These are phyloP conservation scores for Blastobotrys indianensis DNA, from an alignment of 1,139 yeast genomes.

Conservation along the genomic window DNA sequence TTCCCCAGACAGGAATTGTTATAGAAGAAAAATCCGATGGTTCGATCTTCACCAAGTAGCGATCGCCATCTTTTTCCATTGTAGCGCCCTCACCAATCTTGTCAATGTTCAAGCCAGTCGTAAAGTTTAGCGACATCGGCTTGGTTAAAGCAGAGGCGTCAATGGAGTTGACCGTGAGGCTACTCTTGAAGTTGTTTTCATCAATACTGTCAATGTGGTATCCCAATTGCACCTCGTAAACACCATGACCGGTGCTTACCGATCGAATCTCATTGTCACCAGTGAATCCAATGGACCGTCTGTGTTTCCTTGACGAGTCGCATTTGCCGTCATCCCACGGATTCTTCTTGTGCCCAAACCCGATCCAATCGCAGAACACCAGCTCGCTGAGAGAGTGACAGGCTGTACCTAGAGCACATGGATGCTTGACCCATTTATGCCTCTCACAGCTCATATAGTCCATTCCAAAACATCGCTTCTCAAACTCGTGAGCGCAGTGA, in stretches of 20 bases:
- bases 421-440: slow-evolving; percentile 45
- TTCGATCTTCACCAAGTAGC: too few species aligned
- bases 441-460: slow-evolving; percentile 44
- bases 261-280: slow-evolving; percentile 3
- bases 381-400: slow-evolving; percentile 32
- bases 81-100: too few species aligned
- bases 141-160: too few species aligned
- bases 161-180: slow-evolving; percentile 4
- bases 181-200: slow-evolving; percentile 1
- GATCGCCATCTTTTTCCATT: too few species aligned
- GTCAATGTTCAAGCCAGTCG: too few species aligned
- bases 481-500: slow-evolving; percentile 40
- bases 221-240: not conserved
- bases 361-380: slow-evolving; percentile 14
- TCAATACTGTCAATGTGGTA: slow-evolving; percentile 1
- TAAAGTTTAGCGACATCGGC: too few species aligned
- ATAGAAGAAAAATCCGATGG: too few species aligned
- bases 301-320: not conserved
- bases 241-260: not conserved
- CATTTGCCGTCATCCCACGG: slow-evolving; percentile 4
- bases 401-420: slow-evolving; percentile 49
- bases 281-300: not conserved
- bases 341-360: not conserved
- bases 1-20: too few species aligned
- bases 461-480: slow-evolving; percentile 44